phyloP scores from a whole-genome alignment of 2,329 filamentous ascomycete genomes.

The Pseudocercospora cruenta region DNA sequence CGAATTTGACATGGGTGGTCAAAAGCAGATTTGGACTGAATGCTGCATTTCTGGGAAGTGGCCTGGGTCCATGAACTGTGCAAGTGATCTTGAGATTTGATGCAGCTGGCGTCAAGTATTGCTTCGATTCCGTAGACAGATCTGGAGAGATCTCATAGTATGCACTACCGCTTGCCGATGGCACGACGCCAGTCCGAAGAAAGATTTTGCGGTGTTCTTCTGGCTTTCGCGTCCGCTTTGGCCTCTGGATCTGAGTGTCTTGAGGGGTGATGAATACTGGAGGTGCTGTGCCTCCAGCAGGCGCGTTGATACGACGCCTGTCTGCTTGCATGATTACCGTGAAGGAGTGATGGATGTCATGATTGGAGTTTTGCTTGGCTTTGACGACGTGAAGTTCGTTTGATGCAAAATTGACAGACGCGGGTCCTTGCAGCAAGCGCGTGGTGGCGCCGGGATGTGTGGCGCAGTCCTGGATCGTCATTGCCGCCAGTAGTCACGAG shows the following conservation, averaged over 20 bases:
- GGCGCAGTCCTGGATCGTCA: conserved; percentile 6
- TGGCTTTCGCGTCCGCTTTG: conserved; percentile 63
- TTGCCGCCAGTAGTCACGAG: conserved; percentile 11
- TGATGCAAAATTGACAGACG: not conserved
- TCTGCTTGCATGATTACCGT: conserved; percentile 60
- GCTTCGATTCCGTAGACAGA: conserved; percentile 42
- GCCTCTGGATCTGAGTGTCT: conserved; percentile 49
- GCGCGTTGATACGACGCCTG: conserved; percentile 87
- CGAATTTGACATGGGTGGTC: conserved; percentile 93
- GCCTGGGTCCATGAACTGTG: conserved; percentile 89
- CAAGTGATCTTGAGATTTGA: conserved; percentile 87
- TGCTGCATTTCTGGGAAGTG: conserved; percentile 83
- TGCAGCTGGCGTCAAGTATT: conserved; percentile 56
- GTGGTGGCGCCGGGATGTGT: conserved; percentile 11
- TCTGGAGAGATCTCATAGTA: conserved; percentile 68
- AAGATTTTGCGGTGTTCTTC: conserved; percentile 84
- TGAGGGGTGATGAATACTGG: conserved; percentile 68
- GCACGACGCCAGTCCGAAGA: conserved; percentile 87
- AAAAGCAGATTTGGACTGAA: conserved; percentile 93
- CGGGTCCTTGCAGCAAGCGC: not conserved
- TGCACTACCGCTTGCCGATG: conserved; percentile 89
- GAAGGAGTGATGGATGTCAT: conserved; percentile 5
- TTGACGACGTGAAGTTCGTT: conserved; percentile 14
- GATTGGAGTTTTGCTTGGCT: conserved; percentile 15
- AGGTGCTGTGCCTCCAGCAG: conserved; percentile 73